These are phyloP conservation scores for Amphichorda felina DNA, from an alignment of 2,329 filamentous ascomycete species.

Conservation along the genomic window DNA sequence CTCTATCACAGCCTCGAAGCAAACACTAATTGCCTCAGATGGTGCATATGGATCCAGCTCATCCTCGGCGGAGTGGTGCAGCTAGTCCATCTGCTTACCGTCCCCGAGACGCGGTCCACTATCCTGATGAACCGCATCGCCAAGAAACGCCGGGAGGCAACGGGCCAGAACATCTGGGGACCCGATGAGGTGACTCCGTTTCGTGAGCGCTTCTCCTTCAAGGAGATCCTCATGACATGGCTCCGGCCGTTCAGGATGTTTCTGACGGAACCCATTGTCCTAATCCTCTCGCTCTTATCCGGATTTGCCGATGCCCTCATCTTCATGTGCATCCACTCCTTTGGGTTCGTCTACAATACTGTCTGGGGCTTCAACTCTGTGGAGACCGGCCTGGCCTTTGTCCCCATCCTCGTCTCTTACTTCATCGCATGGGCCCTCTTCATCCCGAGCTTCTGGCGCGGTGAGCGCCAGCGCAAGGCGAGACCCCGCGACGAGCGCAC, in stretches of 20 bases:
- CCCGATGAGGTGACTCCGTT: constrained; percentile 58
- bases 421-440: constrained; percentile 49
- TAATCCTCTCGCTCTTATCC: constrained; percentile 55
- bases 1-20: neutral
- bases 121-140: constrained; percentile 72
- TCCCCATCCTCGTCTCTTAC: constrained; percentile 57
- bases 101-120: constrained; percentile 68
- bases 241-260: constrained; percentile 61
- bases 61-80: constrained; percentile 65
- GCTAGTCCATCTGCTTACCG: constrained; percentile 51
- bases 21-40: constrained; percentile 16
- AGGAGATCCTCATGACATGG: constrained; percentile 45
- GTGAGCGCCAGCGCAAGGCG: constrained; percentile 34
- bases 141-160: constrained; percentile 46
- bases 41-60: constrained; percentile 77
- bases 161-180: constrained; percentile 53
- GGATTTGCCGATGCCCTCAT: constrained; percentile 66
- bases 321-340: constrained; percentile 68
- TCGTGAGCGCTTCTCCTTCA: constrained; percentile 42
- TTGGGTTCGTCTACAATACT: constrained; percentile 53
- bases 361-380: constrained; percentile 48
- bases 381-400: constrained; percentile 47
- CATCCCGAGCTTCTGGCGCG: constrained; percentile 41
- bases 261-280: constrained; percentile 61
- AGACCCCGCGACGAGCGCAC: constrained; percentile 44